Evolutionary conservation across 768 basidiomycete genomes (phyloP).

Genomic region (Sporobolomyces pararoseus): DNA sequence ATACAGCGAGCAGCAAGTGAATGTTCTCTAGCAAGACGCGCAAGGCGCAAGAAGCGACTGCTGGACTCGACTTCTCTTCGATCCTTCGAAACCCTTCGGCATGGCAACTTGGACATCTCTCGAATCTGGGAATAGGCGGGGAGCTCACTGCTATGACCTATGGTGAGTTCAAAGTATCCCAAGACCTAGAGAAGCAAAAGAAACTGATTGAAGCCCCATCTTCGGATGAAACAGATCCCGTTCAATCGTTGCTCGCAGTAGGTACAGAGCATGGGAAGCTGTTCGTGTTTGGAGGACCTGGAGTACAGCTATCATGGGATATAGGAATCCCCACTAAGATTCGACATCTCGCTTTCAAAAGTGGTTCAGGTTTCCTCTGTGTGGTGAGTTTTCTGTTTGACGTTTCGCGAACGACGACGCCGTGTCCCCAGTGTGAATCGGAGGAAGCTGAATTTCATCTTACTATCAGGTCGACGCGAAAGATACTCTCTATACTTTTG

Average conservation of each 20-base stretch:
- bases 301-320: slow-evolving; percentile 58
- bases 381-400: slow-evolving; percentile 58
- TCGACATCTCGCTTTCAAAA: slow-evolving; percentile 64
- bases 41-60: background rate
- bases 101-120: slow-evolving; percentile 27
- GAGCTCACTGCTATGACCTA: slow-evolving; percentile 33
- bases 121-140: slow-evolving; percentile 23
- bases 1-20: background rate
- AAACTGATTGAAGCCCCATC: background rate
- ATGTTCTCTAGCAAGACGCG: slow-evolving; percentile 24
- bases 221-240: slow-evolving; percentile 47
- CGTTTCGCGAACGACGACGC: background rate
- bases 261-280: slow-evolving; percentile 66
- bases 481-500: slow-evolving; percentile 46
- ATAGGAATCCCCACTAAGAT: slow-evolving; percentile 55
- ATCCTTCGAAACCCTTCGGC: background rate
- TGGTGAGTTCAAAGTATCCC: slow-evolving; percentile 12
- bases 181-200: too few relatives aligned
- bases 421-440: too few relatives aligned
- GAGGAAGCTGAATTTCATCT: too few relatives aligned
- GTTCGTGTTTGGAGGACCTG: slow-evolving; percentile 64
- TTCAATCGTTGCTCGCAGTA: slow-evolving; percentile 50
- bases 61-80: slow-evolving; percentile 12
- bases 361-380: slow-evolving; percentile 57
- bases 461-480: slow-evolving; percentile 54